Evolutionary conservation across 2,329 filamentous ascomycete genomes (phyloP), one percentile per base, ranked within the genome.

Genomic region (Stagonosporopsis rhizophila): DNA sequence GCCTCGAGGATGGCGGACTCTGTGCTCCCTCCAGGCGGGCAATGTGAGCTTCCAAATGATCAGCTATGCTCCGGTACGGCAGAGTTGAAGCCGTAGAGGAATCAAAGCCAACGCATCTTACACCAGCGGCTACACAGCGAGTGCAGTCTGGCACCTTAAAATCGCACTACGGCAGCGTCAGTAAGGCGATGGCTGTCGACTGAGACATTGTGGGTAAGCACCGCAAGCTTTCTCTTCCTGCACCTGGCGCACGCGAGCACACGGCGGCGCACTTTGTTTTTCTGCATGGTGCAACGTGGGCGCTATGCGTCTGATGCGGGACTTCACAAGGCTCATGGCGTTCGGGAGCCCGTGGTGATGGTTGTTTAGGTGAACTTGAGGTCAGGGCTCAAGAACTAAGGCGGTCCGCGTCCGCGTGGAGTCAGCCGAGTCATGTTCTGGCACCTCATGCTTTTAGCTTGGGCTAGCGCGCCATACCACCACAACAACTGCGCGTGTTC

Each of bases 201-300:
- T 52, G 52, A 44, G 54, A 48, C 44, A 44, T 46, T 19, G 47
- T 57, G 39, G 49, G 41, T 46, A 55, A 53, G 52, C 59, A 75
- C 72, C 66, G 70, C 69, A 55, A 75, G 70, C 60, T 72, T 73
- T 44, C 72, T 65, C 59, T 72, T 74, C 34, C 72, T 62, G 58
- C 72, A 75, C 55, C 72, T 67, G 12, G 72, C 72, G 57, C 72
- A 75, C 41, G 72, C 72, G 38, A 75, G 64, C 52, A 75, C 72
- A 17, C 72, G 61, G 38, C 72, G 68, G 42, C 72, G 67, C 38
- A 75, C 72, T 61, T 70, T 75, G 49, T 66, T 69, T 44, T 59
- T 71, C 62, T 73, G 66, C 71, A 73, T 75, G 25, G 58, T 58
- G 57, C 38, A 58, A 47, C 37, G 32, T 45, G 46, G 44, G 45